Conservation (phyloP, 1,284 basidiomycete genomes). For the Sphagnurus paluster region DNA sequence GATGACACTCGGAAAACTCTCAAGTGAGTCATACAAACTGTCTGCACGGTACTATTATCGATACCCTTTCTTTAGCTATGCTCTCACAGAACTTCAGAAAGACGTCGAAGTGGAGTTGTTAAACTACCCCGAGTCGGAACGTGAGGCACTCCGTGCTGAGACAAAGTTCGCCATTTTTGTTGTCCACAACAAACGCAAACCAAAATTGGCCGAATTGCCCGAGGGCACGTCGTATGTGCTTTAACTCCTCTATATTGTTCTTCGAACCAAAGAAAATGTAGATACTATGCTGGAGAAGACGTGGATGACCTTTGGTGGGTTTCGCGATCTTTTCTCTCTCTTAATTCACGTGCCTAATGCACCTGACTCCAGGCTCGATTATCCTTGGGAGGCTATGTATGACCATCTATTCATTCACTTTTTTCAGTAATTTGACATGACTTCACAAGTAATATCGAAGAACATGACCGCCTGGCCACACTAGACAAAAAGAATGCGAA, state of each 20-base stretch:
- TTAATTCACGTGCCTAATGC: slow-evolving; percentile 7
- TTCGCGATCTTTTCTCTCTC: slow-evolving; percentile 1
- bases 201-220: slow-evolving; percentile 77
- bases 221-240: slow-evolving; percentile 58
- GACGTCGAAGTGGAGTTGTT: slow-evolving; percentile 80
- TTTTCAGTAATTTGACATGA: neutral
- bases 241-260: neutral
- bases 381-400: slow-evolving; percentile 81
- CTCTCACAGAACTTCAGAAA: slow-evolving; percentile 81
- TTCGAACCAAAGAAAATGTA: slow-evolving; percentile 26
- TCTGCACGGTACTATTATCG: neutral
- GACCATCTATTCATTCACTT: slow-evolving; percentile 24
- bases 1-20: slow-evolving; percentile 93
- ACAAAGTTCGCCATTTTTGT: slow-evolving; percentile 91
- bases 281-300: slow-evolving; percentile 70
- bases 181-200: slow-evolving; percentile 93
- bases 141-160: slow-evolving; percentile 58
- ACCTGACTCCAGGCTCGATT: slow-evolving; percentile 64
- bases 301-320: slow-evolving; percentile 64
- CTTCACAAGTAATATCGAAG: slow-evolving; percentile 66
- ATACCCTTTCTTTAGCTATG: slow-evolving; percentile 59
- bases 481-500: slow-evolving; percentile 22
- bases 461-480: slow-evolving; percentile 67
- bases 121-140: slow-evolving; percentile 65
- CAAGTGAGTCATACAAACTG: slow-evolving; percentile 50